Evolutionary conservation across 2,329 filamentous ascomycete species (phyloP).

Genomic region (Colletotrichum siamense): DNA sequence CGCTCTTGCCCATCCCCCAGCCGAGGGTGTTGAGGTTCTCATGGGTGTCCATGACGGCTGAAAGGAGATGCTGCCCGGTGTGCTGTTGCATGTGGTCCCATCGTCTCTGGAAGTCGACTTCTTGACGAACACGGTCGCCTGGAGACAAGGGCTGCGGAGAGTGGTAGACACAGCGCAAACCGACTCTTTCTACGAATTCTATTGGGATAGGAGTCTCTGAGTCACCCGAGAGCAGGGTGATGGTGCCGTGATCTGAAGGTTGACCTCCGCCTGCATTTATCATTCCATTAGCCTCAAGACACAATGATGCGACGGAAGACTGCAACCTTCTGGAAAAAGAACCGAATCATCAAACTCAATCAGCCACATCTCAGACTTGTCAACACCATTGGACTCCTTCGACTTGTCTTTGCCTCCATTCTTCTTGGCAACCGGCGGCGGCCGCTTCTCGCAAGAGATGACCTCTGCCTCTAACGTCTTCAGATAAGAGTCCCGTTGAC

Average conservation of each 20-base stretch:
- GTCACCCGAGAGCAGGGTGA: background rate
- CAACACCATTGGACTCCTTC: background rate
- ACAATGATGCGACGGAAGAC: rapidly evolving
- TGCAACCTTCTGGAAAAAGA: conserved; percentile 32
- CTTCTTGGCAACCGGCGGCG: background rate
- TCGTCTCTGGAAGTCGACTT: conserved; percentile 32
- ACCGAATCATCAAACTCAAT: conserved; percentile 36
- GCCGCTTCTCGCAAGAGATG: conserved; percentile 30
- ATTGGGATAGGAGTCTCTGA: conserved; percentile 22
- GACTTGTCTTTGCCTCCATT: conserved; percentile 25
- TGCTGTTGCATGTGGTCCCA: conserved; percentile 40
- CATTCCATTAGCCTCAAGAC: background rate
- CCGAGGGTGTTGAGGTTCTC: conserved; percentile 30
- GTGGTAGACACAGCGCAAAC: conserved; percentile 29
- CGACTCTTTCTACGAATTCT: conserved; percentile 30
- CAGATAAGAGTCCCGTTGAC: conserved; percentile 32
- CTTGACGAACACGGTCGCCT: conserved; percentile 28
- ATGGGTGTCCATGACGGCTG: conserved; percentile 32
- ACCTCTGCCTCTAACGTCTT: conserved; percentile 29
- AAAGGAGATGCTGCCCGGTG: conserved; percentile 36
- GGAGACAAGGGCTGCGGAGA: conserved; percentile 23
- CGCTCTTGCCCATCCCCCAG: conserved; percentile 34
- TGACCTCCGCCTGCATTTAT: conserved; percentile 31
- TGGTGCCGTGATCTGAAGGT: conserved; percentile 33
- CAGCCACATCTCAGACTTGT: conserved; percentile 28